Evolutionary conservation across 805 yeast species (phyloP).

Genomic region (Wickerhamomyces sydowiorum): DNA sequence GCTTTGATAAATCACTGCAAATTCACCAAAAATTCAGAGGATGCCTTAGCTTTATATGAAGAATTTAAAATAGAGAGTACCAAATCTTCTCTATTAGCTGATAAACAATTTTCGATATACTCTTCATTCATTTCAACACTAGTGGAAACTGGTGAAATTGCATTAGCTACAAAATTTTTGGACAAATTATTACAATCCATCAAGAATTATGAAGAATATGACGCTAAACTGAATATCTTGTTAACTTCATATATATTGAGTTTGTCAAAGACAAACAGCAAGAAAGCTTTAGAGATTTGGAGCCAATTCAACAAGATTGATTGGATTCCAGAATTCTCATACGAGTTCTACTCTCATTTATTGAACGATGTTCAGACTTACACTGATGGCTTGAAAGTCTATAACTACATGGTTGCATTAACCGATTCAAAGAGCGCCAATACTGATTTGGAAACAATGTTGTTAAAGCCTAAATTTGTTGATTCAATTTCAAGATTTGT

Average conservation of each 20-base stretch:
- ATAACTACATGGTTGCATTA: conserved; percentile 32
- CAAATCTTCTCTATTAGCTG: conserved; percentile 14
- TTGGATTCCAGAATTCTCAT: conserved; percentile 37
- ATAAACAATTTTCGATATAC: conserved; percentile 44
- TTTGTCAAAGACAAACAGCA: conserved; percentile 27
- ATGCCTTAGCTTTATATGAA: conserved; percentile 35
- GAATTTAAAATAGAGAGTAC: conserved; percentile 25
- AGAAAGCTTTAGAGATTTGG: conserved; percentile 31
- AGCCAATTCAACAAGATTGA: conserved; percentile 28
- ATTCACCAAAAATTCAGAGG: conserved; percentile 29
- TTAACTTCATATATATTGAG: conserved; percentile 39
- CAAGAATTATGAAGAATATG: conserved; percentile 28
- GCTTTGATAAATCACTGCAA: conserved; percentile 35
- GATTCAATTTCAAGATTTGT: conserved; percentile 15
- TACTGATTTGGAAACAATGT: conserved; percentile 4
- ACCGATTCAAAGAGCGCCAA: conserved; percentile 9
- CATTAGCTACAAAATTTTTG: conserved; percentile 48
- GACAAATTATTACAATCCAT: conserved; percentile 47
- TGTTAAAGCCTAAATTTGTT: conserved; percentile 13
- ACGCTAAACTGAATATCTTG: conserved; percentile 31
- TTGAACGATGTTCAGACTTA: conserved; percentile 28
- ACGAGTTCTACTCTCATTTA: conserved; percentile 29
- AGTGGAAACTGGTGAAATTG: conserved; percentile 42
- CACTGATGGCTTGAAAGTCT: conserved; percentile 26
- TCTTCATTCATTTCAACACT: conserved; percentile 46